A percentile compares a stretch with the other conserved stretches of the same genome.
phyloP scores from a whole-genome alignment of 2,329 filamentous ascomycete species.

The Cylindrodendrum hubeiense region DNA sequence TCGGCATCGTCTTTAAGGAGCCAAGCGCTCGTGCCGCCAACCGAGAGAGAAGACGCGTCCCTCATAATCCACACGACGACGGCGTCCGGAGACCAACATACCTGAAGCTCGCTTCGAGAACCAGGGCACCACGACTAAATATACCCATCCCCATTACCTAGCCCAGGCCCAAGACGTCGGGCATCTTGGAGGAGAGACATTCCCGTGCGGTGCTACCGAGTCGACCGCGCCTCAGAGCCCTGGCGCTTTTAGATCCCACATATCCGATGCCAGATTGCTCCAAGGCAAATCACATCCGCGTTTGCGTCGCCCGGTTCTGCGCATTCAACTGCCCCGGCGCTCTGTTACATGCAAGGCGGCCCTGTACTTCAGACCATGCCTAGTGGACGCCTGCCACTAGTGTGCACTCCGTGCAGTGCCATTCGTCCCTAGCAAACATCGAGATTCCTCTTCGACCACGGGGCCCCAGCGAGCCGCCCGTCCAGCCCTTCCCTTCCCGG shows the following conservation, averaged over 20 bases:
- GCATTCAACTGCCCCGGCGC: conserved; percentile 33
- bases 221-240: conserved; percentile 2
- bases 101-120: conserved; percentile 3
- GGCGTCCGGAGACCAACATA: conserved; percentile 16
- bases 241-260: conserved; percentile 23
- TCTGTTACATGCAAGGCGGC: conserved; percentile 42
- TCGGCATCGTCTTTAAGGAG: conserved; percentile 22
- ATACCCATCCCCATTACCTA: background rate
- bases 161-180: background rate
- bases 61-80: conserved; percentile 2
- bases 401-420: conserved; percentile 8
- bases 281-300: conserved; percentile 25
- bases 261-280: conserved; percentile 28
- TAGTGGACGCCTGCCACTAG: conserved; percentile 19
- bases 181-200: background rate
- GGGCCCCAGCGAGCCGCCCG: conserved; percentile 39
- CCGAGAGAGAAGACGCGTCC: conserved; percentile 13
- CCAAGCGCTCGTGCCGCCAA: conserved; percentile 41
- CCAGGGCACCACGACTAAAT: background rate
- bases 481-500: conserved; percentile 46
- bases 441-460: conserved; percentile 41
- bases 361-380: conserved; percentile 5
- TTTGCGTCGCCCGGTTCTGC: conserved; percentile 25
- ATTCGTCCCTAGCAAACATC: conserved; percentile 40
- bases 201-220: conserved; percentile 5